Conservation (phyloP, 164 flowering plant genomes). For the Saururus chinensis region DNA sequence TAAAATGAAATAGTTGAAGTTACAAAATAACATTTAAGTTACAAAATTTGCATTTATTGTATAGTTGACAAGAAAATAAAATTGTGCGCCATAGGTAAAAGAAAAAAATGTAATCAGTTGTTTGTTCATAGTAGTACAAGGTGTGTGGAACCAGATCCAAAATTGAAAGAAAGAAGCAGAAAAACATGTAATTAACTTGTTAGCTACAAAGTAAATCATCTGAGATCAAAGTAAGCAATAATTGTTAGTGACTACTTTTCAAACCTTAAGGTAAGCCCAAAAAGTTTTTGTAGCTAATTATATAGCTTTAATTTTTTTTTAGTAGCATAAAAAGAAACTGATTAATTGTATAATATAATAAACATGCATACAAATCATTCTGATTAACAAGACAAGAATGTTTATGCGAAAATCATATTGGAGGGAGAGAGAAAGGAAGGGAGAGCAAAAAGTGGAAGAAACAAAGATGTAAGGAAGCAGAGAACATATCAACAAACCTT, state of each 20-base stretch:
- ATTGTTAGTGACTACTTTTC: too few species aligned
- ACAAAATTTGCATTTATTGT: too few species aligned
- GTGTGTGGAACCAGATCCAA: neutral
- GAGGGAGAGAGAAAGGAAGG: too few species aligned
- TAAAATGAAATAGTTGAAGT: slow-evolving; percentile 5
- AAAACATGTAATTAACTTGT: neutral
- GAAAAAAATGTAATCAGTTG: neutral
- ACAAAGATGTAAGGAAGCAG: neutral
- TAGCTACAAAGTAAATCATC: neutral
- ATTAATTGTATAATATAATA: too few species aligned
- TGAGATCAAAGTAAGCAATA: neutral
- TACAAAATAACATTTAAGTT: neutral
- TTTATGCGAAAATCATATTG: too few species aligned
- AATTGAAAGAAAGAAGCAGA: neutral
- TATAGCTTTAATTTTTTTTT: too few species aligned
- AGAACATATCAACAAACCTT: slow-evolving; percentile 58
- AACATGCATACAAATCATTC: too few species aligned
- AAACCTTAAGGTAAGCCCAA: too few species aligned
- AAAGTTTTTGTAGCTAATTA: too few species aligned
- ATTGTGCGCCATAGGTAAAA: neutral
- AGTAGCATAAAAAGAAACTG: neutral
- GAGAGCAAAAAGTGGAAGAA: too few species aligned
- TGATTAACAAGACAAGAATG: too few species aligned
- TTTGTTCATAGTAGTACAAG: neutral
- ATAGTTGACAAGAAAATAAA: too few species aligned